Percentiles rank a stretch among this genome's conserved stretches.
These are phyloP conservation scores for Croton setiger DNA, from an alignment of 441 rosid species.

Conservation along the genomic window DNA sequence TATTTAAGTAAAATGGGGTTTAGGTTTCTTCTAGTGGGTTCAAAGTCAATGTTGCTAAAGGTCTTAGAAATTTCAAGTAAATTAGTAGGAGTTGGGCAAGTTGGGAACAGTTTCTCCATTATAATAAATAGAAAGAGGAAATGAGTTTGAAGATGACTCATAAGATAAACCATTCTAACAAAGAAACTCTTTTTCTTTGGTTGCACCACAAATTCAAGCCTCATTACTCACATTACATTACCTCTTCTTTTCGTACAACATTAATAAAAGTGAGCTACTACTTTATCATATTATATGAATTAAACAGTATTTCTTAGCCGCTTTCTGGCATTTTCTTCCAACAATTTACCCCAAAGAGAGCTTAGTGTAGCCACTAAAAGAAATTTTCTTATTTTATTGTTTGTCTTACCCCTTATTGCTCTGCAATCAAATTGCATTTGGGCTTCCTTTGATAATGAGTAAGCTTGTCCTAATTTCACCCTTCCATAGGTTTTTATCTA, in stretches of 20 bases:
- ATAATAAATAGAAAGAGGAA: not conserved
- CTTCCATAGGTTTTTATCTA: too few species aligned
- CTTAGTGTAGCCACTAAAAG: too few species aligned
- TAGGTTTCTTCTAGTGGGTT: not conserved
- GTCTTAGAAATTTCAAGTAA: not conserved
- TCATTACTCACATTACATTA: not conserved
- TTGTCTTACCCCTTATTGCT: too few species aligned
- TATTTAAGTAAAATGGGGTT: not conserved
- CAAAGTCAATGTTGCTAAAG: constrained; percentile 7
- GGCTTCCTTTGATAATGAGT: too few species aligned
- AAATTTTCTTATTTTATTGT: too few species aligned
- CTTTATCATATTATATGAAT: too few species aligned
- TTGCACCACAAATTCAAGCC: not conserved
- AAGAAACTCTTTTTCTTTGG: not conserved
- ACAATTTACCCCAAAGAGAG: too few species aligned
- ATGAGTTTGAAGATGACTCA: constrained; percentile 8
- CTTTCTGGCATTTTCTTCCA: too few species aligned
- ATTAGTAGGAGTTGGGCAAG: constrained; percentile 7
- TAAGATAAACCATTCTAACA: not conserved
- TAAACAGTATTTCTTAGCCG: too few species aligned
- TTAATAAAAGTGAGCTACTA: too few species aligned
- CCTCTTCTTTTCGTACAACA: not conserved
- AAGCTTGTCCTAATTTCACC: too few species aligned
- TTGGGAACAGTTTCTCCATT: not conserved
- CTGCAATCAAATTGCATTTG: too few species aligned